Conservation (phyloP, 495 filamentous ascomycete species). For the Hypoxylon fuscum region DNA sequence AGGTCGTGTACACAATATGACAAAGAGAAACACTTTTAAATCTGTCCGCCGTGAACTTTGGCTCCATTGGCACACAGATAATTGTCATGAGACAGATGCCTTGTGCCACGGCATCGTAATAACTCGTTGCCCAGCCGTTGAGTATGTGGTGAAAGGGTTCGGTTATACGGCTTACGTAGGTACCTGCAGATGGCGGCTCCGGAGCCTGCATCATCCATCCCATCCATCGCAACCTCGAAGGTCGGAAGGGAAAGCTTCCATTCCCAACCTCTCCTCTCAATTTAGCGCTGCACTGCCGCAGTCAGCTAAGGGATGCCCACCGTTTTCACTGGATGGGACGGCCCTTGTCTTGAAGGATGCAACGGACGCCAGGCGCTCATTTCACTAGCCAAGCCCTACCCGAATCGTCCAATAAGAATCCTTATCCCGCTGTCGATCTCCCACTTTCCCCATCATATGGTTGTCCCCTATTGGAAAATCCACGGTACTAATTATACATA, state of each 20-base stretch:
- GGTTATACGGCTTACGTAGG: constrained; percentile 32
- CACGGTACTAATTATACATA: neutral
- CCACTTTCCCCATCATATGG: neutral
- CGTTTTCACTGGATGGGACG: constrained; percentile 31
- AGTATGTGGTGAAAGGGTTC: constrained; percentile 13
- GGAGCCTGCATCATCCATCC: constrained; percentile 14
- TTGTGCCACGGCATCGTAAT: constrained; percentile 23
- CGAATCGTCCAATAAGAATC: constrained; percentile 18
- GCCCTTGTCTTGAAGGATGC: constrained; percentile 6
- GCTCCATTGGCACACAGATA: constrained; percentile 23
- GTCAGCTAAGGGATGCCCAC: constrained; percentile 4
- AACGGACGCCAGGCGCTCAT: constrained; percentile 19
- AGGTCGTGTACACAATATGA: no score
- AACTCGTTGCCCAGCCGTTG: constrained; percentile 5
- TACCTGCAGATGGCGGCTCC: constrained; percentile 29
- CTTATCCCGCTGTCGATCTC: constrained; percentile 9
- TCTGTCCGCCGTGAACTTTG: constrained; percentile 3
- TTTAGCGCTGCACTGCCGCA: constrained; percentile 25
- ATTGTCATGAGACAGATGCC: constrained; percentile 30
- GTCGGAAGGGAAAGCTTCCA: neutral
- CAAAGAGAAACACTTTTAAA: neutral
- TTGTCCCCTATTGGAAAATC: constrained; percentile 1
- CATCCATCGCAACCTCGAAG: no score
- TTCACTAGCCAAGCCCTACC: constrained; percentile 14
- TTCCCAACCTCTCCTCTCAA: constrained; percentile 6